Base-by-base conservation (phyloP, 23 red algal species). In the Gracilaria domingensis region DNA sequence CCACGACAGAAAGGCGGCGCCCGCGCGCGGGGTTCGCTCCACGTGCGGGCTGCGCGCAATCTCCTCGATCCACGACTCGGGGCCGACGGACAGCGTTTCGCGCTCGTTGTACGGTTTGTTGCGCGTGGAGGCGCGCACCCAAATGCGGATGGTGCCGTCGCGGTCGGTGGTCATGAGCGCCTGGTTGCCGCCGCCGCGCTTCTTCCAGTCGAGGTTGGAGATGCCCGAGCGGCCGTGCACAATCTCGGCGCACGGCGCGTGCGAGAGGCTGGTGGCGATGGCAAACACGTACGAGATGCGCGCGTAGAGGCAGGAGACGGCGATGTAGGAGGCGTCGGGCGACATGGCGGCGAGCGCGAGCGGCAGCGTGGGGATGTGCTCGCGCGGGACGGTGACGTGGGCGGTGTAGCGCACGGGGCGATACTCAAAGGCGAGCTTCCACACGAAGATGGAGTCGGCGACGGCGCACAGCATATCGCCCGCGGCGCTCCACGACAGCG, bases 81-180 rank as follows among this genome's bases (percentile, higher is more conserved):
- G 79, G 45, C 56, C 92, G 7, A 54, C 26, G 66, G 85, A 64
- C 8, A 82, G 36, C 26, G 38, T 23, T 11, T 53, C 40, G 21
- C 54, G 16, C 4, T 24, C 70, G 57, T 21, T 49, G 55, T 48
- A 40, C 14, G 60, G 38, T 21, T 62, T 65, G 45, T 49, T 66
- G n/a, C 49, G 45, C 2, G 54, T 34, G 14, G 66, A 82, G 20
- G 84, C 78, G 37, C 88, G 79, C 8, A 92, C 91, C 91, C 92
- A 98, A 25, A 98, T 59, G 7, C 92, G 85, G 44, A 98, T 44
- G 23, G 65, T 92, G 16, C 95, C 95, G 73, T 98, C 95, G 72
- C 62, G 67, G 84, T 98, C 95, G 9, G 80, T 61, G 28, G 91
- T 91, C 72, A 98, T 88, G n/a, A 98, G 82, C 53, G 95, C 95